These are phyloP conservation scores for Colletotrichum chlorophyti DNA, from an alignment of 2,329 filamentous ascomycete genomes.

Conservation along the genomic window DNA sequence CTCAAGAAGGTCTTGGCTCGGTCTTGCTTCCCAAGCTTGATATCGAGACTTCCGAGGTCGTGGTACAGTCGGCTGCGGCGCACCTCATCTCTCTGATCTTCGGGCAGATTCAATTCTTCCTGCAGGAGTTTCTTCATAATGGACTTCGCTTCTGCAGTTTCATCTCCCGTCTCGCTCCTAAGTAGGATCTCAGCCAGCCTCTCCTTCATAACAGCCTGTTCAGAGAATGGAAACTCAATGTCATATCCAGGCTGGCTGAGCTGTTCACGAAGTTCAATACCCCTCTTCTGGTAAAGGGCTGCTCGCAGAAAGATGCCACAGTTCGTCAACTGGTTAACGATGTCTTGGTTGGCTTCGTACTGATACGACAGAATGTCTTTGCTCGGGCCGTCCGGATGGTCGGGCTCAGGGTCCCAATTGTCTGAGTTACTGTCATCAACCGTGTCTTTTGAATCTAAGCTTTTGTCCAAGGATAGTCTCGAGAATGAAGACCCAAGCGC, in stretches of 20 bases:
- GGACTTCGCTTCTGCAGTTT: constrained; percentile 30
- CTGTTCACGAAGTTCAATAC: constrained; percentile 32
- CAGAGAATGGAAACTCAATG: constrained; percentile 21
- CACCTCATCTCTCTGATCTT: constrained; percentile 25
- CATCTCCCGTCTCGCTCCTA: constrained; percentile 30
- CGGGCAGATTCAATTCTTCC: constrained; percentile 27
- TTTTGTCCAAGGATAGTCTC: background rate
- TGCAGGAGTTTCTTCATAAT: constrained; percentile 32
- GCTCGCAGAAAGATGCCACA: constrained; percentile 34
- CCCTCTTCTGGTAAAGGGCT: constrained; percentile 33
- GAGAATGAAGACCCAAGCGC: background rate
- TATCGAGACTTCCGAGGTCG: constrained; percentile 36
- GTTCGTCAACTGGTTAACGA: constrained; percentile 31
- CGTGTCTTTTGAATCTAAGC: background rate
- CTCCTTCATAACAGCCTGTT: constrained; percentile 35
- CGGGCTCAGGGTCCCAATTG: constrained; percentile 35
- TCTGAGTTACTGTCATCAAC: constrained; percentile 17
- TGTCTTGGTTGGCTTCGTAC: constrained; percentile 34
- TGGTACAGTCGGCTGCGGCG: constrained; percentile 33
- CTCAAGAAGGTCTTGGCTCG: constrained; percentile 31
- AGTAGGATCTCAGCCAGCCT: constrained; percentile 35
- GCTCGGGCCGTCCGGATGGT: constrained; percentile 28
- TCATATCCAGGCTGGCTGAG: constrained; percentile 23
- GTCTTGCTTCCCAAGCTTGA: constrained; percentile 28
- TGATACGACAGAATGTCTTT: constrained; percentile 31